Base-by-base conservation (phyloP, 306 rosid species). In the Lupinus albus region DNA sequence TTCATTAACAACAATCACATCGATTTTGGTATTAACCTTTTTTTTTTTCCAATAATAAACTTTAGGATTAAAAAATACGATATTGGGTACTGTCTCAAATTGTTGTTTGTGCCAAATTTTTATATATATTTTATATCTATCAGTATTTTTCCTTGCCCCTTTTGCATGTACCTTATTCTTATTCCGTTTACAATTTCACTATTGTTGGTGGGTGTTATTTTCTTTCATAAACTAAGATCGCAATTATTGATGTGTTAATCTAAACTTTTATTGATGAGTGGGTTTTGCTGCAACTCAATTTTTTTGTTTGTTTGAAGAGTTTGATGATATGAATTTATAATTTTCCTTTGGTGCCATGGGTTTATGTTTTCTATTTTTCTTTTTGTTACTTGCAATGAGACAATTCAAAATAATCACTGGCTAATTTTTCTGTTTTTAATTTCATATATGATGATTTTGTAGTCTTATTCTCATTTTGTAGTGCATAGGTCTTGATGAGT, bases 141-240 rank as follows among this genome's bases (percentile, higher is more conserved):
- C n/a, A 13, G 28, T 14, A 16, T 59, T 15, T 15, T 11, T 12
- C 48, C 36, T 57, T 8, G 1, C 32, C 47, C 48, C n/a, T 10
- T 59, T 38, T 59, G 48, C 48, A 59, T 36, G 45, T 6, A 15
- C 41, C 32, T 14, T 36, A 59, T 59, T 14, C 64, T 8, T 15
- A 32, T 13, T 36, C 13, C 33, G 11, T 49, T n/a, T n/a, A n/a
- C n/a, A n/a, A n/a, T n/a, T n/a, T n/a, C n/a, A n/a, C n/a, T n/a
- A n/a, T n/a, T n/a, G n/a, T n/a, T 65, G 39, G 11, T 8, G 7
- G 15, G 2, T 48, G 16, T 10, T 47, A 48, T 65, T 14, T 28
- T n/a, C 10, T 65, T 48, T 47, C 11, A 10, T 44, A 65, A 12
- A n/a, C n/a, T 33, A 6, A 64, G 2, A 36, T 36, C 41, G 8